These are phyloP conservation scores for Quercus robur DNA, from an alignment of 306 rosid genomes.

Conservation along the genomic window DNA sequence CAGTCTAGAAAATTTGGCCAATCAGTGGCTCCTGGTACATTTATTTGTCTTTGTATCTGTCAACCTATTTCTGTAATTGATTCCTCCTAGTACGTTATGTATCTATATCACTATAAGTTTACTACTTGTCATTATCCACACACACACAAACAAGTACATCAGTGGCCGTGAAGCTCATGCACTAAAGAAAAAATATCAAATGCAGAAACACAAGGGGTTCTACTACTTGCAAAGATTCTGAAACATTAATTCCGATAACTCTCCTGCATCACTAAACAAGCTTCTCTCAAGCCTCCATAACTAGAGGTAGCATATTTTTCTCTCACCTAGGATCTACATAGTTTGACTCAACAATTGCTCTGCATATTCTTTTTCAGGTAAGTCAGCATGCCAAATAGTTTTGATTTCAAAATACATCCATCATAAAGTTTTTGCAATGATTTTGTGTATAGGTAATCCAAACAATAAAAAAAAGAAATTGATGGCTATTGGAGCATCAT, in stretches of 20 bases:
- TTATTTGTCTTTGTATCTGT: background rate
- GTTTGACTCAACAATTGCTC: background rate
- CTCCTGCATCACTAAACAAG: background rate
- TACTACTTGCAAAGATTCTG: too few relatives aligned
- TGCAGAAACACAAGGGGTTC: too few relatives aligned
- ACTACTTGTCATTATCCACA: background rate
- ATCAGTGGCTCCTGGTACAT: background rate
- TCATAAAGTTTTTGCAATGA: background rate
- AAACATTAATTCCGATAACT: background rate
- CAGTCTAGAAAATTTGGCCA: slow-evolving; percentile 3
- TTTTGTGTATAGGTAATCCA: background rate
- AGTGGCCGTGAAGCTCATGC: too few relatives aligned
- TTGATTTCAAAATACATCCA: background rate
- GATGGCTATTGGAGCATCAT: background rate
- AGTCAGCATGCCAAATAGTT: background rate
- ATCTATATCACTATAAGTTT: background rate
- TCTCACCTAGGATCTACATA: background rate
- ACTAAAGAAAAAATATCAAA: too few relatives aligned
- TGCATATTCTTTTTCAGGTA: background rate
- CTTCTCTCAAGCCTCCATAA: background rate
- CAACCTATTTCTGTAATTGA: background rate
- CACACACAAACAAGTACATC: background rate
- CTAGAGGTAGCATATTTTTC: background rate
- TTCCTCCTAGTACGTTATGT: background rate
- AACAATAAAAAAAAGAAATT: background rate